Percentiles rank a stretch among this genome's conserved stretches.
Conservation (phyloP, 1,139 yeast species). For the Pichia sp. region DNA sequence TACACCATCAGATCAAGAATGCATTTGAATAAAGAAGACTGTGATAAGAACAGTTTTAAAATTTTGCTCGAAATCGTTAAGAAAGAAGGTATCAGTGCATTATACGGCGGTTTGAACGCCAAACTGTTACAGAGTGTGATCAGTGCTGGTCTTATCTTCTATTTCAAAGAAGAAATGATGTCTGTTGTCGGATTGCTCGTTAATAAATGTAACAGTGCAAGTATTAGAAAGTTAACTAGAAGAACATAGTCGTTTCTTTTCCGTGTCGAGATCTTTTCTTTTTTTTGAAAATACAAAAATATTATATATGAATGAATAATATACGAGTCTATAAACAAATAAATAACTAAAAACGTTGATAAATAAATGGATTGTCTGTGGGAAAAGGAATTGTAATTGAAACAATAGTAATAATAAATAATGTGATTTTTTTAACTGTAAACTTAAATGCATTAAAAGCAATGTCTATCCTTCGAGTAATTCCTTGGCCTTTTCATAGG, state of each 20-base stretch:
- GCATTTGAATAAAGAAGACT: slow-evolving; percentile 60
- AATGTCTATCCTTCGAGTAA: slow-evolving; percentile 2
- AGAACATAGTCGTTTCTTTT: background rate
- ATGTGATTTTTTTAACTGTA: too few species aligned
- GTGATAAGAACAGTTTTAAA: slow-evolving; percentile 37
- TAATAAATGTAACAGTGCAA: background rate
- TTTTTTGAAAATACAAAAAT: slow-evolving; percentile 34
- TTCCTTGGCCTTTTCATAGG: slow-evolving; percentile 65
- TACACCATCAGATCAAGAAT: slow-evolving; percentile 86
- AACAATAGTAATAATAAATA: too few species aligned
- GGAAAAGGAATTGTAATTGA: background rate
- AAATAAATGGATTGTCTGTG: slow-evolving; percentile 14
- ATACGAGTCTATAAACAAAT: background rate
- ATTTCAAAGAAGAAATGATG: slow-evolving; percentile 84
- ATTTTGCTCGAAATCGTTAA: slow-evolving; percentile 50
- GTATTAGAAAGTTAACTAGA: background rate
- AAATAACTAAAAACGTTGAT: too few species aligned
- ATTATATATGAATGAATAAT: slow-evolving; percentile 34
- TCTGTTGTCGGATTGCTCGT: slow-evolving; percentile 35
- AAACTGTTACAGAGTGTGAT: slow-evolving; percentile 81
- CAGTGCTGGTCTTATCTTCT: slow-evolving; percentile 88
- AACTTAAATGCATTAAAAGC: too few species aligned
- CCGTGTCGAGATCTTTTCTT: too few species aligned
- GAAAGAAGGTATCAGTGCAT: slow-evolving; percentile 72
- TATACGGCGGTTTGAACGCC: slow-evolving; percentile 78